phyloP scores from a whole-genome alignment of 2,329 filamentous ascomycete genomes.

The Septoria linicola region DNA sequence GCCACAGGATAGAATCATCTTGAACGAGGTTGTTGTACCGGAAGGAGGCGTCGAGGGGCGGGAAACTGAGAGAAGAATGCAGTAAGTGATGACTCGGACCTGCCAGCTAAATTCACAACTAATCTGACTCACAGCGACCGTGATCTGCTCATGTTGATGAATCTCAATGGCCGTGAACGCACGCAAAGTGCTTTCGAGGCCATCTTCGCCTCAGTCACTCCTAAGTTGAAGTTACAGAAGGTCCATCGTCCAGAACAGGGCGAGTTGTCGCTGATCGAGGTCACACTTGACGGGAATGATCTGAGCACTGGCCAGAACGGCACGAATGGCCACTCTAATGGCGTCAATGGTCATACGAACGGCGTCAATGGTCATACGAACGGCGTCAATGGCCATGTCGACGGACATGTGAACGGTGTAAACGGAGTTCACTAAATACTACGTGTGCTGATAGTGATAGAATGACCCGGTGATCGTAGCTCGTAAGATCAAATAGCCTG shows the following conservation, averaged over 20 bases:
- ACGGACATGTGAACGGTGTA: too few relatives aligned
- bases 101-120: too few relatives aligned
- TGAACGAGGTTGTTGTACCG: constrained; percentile 29
- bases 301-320: neutral
- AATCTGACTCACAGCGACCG: constrained; percentile 13
- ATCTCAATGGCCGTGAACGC: constrained; percentile 27
- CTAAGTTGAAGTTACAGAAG: constrained; percentile 20
- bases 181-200: constrained; percentile 24
- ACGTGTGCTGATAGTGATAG: too few relatives aligned
- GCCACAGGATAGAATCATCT: constrained; percentile 25
- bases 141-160: constrained; percentile 30
- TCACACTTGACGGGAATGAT: constrained; percentile 15
- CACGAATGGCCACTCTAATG: constrained; percentile 1
- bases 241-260: constrained; percentile 23
- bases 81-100: too few relatives aligned
- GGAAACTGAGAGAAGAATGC: constrained; percentile 25
- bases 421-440: too few relatives aligned
- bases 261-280: constrained; percentile 26
- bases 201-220: constrained; percentile 22
- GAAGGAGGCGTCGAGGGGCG: constrained; percentile 22
- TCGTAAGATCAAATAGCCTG: too few relatives aligned
- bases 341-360: too few relatives aligned
- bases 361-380: too few relatives aligned
- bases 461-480: too few relatives aligned
- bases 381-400: too few relatives aligned